Evolutionary conservation across 1,284 basidiomycete genomes (phyloP).

Genomic region (Inonotus hispidus): DNA sequence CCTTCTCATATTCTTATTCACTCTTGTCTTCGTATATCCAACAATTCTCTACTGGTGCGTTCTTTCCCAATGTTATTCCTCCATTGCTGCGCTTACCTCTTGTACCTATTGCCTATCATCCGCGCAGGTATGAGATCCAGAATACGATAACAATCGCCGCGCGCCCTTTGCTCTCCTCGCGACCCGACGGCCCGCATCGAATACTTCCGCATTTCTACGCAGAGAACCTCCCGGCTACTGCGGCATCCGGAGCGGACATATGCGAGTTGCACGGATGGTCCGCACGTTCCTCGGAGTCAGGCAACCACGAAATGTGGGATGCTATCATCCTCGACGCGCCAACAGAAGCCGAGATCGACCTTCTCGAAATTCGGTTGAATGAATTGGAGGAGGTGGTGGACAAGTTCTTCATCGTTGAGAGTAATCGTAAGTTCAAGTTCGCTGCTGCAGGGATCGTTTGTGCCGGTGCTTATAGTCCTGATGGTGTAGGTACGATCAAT

Average conservation of each 20-base stretch:
- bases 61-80: not conserved
- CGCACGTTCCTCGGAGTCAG: not conserved
- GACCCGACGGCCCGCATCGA: conserved; percentile 18
- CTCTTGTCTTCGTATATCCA: conserved; percentile 11
- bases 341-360: conserved; percentile 32
- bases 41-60: conserved; percentile 16
- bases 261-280: conserved; percentile 31
- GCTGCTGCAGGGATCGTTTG: not conserved
- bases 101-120: not conserved
- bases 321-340: conserved; percentile 29
- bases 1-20: conserved; percentile 12
- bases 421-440: conserved; percentile 25
- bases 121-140: conserved; percentile 35
- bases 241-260: conserved; percentile 1
- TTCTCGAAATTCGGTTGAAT: conserved; percentile 36
- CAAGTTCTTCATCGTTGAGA: conserved; percentile 36
- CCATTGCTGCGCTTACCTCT: not conserved
- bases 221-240: conserved; percentile 20
- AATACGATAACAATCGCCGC: conserved; percentile 56
- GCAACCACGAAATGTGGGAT: conserved; percentile 27
- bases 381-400: conserved; percentile 34
- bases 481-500: conserved; percentile 22
- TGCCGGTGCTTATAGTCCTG: not conserved
- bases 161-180: conserved; percentile 45
- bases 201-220: conserved; percentile 27